A percentile compares a stretch with the other conserved stretches of the same genome.
phyloP scores from a whole-genome alignment of 768 basidiomycete genomes.

The Hypsizygus marmoreus region DNA sequence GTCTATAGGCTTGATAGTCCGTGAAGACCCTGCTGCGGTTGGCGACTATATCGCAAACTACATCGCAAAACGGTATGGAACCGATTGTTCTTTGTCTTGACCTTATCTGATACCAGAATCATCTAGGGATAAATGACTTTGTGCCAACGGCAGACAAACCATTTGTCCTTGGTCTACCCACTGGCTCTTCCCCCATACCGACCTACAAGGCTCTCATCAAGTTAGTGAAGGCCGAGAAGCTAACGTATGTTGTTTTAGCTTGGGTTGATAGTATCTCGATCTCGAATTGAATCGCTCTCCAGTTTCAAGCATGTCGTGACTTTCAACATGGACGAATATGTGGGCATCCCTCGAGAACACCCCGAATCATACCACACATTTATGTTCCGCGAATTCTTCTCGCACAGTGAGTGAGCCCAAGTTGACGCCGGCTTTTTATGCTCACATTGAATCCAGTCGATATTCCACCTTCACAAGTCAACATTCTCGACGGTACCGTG shows the following conservation, averaged over 20 bases:
- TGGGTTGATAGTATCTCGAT: not conserved
- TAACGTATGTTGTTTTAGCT: slow-evolving; percentile 56
- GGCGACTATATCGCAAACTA: slow-evolving; percentile 83
- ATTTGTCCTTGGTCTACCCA: slow-evolving; percentile 88
- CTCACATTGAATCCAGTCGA: too few species aligned
- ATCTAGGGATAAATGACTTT: slow-evolving; percentile 75
- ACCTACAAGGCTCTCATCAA: slow-evolving; percentile 84
- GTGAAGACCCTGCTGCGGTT: slow-evolving; percentile 68
- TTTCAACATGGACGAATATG: slow-evolving; percentile 96
- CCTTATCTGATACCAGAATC: not conserved
- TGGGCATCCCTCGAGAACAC: slow-evolving; percentile 79
- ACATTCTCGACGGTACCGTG: slow-evolving; percentile 84
- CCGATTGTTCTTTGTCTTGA: not conserved
- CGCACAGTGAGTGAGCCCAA: slow-evolving; percentile 75
- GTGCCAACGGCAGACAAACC: slow-evolving; percentile 70
- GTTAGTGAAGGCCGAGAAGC: slow-evolving; percentile 70
- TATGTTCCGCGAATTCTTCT: slow-evolving; percentile 93
- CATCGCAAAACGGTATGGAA: slow-evolving; percentile 68
- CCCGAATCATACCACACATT: slow-evolving; percentile 90
- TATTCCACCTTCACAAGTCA: slow-evolving; percentile 76
- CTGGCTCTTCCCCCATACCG: slow-evolving; percentile 85
- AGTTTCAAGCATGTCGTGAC: slow-evolving; percentile 86
- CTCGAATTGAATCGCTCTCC: slow-evolving; percentile 1
- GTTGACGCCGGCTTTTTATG: too few species aligned
- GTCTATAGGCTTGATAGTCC: slow-evolving; percentile 72